A percentile compares a stretch with the other conserved stretches of the same genome.
Conservation (phyloP, 2,329 filamentous ascomycete genomes). For the Lithohypha guttulata region DNA sequence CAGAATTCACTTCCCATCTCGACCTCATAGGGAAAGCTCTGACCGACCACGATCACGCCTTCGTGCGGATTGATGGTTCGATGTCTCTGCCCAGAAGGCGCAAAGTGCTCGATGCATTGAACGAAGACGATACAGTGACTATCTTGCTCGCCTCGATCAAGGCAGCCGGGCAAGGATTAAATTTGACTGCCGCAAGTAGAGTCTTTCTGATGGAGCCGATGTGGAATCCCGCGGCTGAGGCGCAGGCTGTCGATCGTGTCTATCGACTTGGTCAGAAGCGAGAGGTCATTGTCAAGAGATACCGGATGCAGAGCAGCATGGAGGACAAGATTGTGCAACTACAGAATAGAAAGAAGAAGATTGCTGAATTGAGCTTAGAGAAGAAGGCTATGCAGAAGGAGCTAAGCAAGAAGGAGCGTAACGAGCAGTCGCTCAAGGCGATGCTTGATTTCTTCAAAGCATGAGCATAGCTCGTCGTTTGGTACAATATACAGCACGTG, state of each 20-base stretch:
- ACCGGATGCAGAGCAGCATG: conserved; percentile 81
- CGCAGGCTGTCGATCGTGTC: conserved; percentile 87
- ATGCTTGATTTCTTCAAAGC: conserved; percentile 21
- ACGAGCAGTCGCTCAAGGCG: conserved; percentile 21
- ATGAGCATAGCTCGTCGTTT: conserved; percentile 5
- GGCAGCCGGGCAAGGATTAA: conserved; percentile 83
- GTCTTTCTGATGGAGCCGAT: conserved; percentile 98
- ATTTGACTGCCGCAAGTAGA: conserved; percentile 72
- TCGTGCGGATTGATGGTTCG: conserved; percentile 76
- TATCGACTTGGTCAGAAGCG: conserved; percentile 83
- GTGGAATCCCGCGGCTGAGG: conserved; percentile 90
- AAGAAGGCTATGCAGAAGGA: conserved; percentile 30
- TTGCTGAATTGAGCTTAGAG: conserved; percentile 80
- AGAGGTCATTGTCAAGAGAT: conserved; percentile 76
- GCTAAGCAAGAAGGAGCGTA: conserved; percentile 20
- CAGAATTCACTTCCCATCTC: conserved; percentile 88
- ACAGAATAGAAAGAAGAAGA: conserved; percentile 82
- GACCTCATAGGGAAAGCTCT: conserved; percentile 84
- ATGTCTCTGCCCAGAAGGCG: conserved; percentile 69
- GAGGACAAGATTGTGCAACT: conserved; percentile 87
- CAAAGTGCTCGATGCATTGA: conserved; percentile 65
- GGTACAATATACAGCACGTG: too few species aligned
- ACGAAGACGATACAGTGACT: conserved; percentile 57
- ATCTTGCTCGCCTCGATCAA: conserved; percentile 88
- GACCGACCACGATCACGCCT: conserved; percentile 53